Evolutionary conservation across 345 rosid genomes (phyloP).

Genomic region (Arabis alpina): DNA sequence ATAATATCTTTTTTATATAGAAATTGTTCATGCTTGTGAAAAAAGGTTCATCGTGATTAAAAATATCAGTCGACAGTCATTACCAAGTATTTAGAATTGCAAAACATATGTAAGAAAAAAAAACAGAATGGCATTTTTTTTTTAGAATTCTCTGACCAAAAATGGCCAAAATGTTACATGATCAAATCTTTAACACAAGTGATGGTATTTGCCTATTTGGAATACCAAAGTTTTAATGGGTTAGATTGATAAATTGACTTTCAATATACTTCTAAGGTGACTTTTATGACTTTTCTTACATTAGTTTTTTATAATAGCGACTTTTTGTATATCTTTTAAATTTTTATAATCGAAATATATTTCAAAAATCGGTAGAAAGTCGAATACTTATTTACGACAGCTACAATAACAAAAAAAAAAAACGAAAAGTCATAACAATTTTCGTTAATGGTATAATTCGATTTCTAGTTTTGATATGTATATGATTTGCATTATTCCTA

Average conservation of each 20-base stretch:
- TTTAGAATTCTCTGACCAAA: slow-evolving; percentile 2
- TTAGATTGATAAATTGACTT: slow-evolving; percentile 18
- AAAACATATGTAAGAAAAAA: slow-evolving; percentile 2
- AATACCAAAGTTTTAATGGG: slow-evolving; percentile 21
- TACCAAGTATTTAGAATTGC: background rate
- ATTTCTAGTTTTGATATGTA: no score
- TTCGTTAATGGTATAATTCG: no score
- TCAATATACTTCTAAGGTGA: slow-evolving; percentile 16
- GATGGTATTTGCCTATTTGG: slow-evolving; percentile 8
- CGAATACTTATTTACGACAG: no score
- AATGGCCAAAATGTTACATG: slow-evolving; percentile 6
- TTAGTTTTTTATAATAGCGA: background rate
- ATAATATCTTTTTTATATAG: no score
- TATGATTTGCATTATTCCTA: background rate
- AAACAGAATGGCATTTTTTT: background rate
- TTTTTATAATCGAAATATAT: no score
- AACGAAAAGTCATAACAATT: no score
- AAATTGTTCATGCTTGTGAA: background rate
- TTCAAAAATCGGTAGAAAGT: no score
- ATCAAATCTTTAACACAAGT: background rate
- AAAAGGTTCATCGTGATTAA: background rate
- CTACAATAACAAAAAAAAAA: no score
- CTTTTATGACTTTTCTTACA: slow-evolving; percentile 37
- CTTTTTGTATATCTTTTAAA: background rate
- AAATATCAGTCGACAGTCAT: background rate